These are phyloP conservation scores for Cadophora gregata DNA, from an alignment of 2,329 filamentous ascomycete genomes.

Conservation along the genomic window DNA sequence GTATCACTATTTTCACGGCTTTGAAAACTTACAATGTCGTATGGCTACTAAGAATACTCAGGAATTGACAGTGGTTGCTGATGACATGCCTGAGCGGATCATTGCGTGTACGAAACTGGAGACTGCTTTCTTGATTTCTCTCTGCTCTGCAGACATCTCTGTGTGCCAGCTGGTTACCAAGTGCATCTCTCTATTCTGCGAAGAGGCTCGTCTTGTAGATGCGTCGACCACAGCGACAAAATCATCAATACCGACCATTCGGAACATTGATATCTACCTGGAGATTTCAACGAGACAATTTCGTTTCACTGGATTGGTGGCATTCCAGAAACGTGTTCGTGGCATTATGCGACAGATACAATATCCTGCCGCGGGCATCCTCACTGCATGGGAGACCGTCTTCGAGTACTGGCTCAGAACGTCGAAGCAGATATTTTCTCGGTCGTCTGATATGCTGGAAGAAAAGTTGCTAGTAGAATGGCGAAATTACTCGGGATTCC, in stretches of 20 bases:
- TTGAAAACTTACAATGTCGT: background rate
- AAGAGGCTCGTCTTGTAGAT: conserved; percentile 63
- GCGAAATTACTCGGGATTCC: conserved; percentile 72
- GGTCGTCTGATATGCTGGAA: conserved; percentile 56
- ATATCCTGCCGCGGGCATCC: conserved; percentile 68
- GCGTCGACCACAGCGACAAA: conserved; percentile 57
- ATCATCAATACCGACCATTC: conserved; percentile 57
- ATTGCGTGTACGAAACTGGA: conserved; percentile 62
- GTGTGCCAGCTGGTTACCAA: conserved; percentile 68
- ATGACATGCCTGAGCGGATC: conserved; percentile 61
- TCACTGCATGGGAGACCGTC: conserved; percentile 69
- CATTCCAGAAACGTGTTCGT: conserved; percentile 71
- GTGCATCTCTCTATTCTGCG: conserved; percentile 66
- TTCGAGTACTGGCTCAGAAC: conserved; percentile 70
- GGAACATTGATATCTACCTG: conserved; percentile 65
- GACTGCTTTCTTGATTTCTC: conserved; percentile 65
- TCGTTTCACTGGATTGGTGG: conserved; percentile 70
- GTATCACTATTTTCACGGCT: conserved; percentile 17
- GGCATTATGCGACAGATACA: conserved; percentile 64
- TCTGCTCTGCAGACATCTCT: conserved; percentile 70
- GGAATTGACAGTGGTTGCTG: conserved; percentile 60
- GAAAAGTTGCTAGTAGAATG: conserved; percentile 66
- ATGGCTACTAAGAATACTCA: conserved; percentile 40
- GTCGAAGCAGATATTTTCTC: conserved; percentile 66
- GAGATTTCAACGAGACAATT: conserved; percentile 69